These are phyloP conservation scores for Phytophthora crassamura DNA, from an alignment of 352 stramenopile genomes.

Conservation along the genomic window DNA sequence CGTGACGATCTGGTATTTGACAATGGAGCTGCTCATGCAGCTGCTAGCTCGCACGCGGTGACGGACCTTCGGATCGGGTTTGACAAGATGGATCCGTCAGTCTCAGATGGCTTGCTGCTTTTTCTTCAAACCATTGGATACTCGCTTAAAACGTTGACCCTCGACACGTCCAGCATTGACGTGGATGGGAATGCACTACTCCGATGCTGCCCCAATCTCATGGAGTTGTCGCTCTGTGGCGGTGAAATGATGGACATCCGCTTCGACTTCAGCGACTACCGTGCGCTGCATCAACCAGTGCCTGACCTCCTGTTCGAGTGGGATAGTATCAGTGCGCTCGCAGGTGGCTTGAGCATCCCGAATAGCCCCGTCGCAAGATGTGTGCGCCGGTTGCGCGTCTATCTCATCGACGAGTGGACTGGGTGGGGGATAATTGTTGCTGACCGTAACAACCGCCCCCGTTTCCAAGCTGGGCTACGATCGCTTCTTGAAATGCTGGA, in stretches of 20 bases:
- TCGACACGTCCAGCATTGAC: slow-evolving; percentile 2
- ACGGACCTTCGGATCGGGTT: slow-evolving; percentile 12
- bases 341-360: not conserved
- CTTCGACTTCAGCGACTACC: slow-evolving; percentile 22
- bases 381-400: slow-evolving; percentile 20
- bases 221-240: slow-evolving; percentile 18
- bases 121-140: slow-evolving; percentile 13
- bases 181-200: slow-evolving; percentile 12
- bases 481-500: too few species aligned
- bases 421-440: slow-evolving; percentile 19
- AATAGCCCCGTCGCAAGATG: slow-evolving; percentile 15
- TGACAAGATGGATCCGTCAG: not conserved
- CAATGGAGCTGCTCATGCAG: not conserved
- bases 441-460: too few species aligned
- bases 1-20: slow-evolving; percentile 4
- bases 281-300: slow-evolving; percentile 2
- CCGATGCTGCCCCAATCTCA: slow-evolving; percentile 12
- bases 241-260: slow-evolving; percentile 10
- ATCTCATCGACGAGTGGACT: slow-evolving; percentile 17
- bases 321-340: slow-evolving; percentile 1
- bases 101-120: slow-evolving; percentile 3
- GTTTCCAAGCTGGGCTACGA: too few species aligned
- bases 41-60: not conserved
- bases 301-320: slow-evolving; percentile 11
- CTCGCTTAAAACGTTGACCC: slow-evolving; percentile 11